Evolutionary conservation across 805 yeast species (phyloP).

Genomic region (Lipomyces oligophaga): DNA sequence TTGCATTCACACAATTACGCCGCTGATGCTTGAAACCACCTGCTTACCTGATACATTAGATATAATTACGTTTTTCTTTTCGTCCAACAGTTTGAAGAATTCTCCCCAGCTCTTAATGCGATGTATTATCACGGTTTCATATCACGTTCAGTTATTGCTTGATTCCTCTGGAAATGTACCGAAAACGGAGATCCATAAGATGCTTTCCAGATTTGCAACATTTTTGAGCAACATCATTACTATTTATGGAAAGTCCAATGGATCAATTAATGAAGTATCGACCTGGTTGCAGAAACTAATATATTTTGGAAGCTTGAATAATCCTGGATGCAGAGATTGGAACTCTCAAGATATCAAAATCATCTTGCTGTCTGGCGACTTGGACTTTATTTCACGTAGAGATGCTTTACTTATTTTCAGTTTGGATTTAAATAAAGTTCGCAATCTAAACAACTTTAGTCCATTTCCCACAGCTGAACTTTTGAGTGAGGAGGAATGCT

Average conservation of each 20-base stretch:
- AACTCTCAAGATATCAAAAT: neutral
- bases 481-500: constrained; percentile 1
- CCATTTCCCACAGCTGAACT: neutral
- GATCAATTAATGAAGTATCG: neutral
- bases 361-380: neutral
- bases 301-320: constrained; percentile 1
- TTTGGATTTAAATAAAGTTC: neutral
- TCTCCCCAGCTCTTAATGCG: constrained; percentile 6
- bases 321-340: constrained; percentile 3
- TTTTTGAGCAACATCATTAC: neutral
- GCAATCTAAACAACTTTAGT: neutral
- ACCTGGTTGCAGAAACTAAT: constrained; percentile 1
- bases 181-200: neutral
- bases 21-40: constrained; percentile 3
- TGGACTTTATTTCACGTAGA: neutral
- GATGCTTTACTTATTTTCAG: constrained; percentile 6
- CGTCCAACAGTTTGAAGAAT: neutral
- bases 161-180: too few species aligned
- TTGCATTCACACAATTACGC: constrained; percentile 16
- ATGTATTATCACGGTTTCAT: constrained; percentile 5
- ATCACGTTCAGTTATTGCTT: constrained; percentile 3
- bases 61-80: constrained; percentile 2
- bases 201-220: neutral
- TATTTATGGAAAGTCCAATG: too few species aligned
- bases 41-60: constrained; percentile 13